phyloP scores from a whole-genome alignment of 495 filamentous ascomycete genomes.

The Evansstolkia leycettana region DNA sequence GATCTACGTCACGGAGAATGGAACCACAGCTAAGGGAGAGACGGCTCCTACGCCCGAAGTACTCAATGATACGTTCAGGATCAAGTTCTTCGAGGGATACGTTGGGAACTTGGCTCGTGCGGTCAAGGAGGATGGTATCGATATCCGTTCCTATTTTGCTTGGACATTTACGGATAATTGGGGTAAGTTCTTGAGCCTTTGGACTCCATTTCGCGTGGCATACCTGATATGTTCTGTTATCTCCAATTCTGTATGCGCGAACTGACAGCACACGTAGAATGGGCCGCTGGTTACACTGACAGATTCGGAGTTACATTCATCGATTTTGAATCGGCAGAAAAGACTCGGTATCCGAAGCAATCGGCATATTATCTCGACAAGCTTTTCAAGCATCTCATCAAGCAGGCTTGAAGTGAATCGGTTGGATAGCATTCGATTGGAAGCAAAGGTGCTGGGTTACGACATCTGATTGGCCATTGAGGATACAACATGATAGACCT shows the following conservation, averaged over 20 bases:
- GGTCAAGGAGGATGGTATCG: conserved; percentile 29
- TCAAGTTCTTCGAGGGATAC: conserved; percentile 33
- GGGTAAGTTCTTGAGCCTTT: conserved; percentile 8
- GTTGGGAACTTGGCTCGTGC: conserved; percentile 31
- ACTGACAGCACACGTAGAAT: too few relatives aligned
- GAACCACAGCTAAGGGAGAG: conserved; percentile 34
- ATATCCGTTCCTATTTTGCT: conserved; percentile 35
- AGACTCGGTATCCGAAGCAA: conserved; percentile 33
- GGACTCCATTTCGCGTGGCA: background rate
- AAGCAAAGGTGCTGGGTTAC: too few relatives aligned
- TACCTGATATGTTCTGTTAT: conserved; percentile 1
- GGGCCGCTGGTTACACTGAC: conserved; percentile 36
- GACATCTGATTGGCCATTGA: too few relatives aligned
- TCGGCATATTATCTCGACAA: conserved; percentile 30
- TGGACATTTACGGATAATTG: conserved; percentile 38
- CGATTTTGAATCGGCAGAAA: conserved; percentile 32
- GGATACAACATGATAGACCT: too few relatives aligned
- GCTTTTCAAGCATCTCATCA: conserved; percentile 29
- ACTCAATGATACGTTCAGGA: conserved; percentile 31
- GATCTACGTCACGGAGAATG: conserved; percentile 40
- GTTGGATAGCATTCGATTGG: conserved; percentile 1
- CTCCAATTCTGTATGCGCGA: too few relatives aligned
- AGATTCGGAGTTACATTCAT: conserved; percentile 33
- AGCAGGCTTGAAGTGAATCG: too few relatives aligned
- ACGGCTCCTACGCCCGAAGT: conserved; percentile 21